Evolutionary conservation across 2,329 filamentous ascomycete genomes (phyloP), one percentile per base, ranked within the genome.

Genomic region (Escovopsis sp.): DNA sequence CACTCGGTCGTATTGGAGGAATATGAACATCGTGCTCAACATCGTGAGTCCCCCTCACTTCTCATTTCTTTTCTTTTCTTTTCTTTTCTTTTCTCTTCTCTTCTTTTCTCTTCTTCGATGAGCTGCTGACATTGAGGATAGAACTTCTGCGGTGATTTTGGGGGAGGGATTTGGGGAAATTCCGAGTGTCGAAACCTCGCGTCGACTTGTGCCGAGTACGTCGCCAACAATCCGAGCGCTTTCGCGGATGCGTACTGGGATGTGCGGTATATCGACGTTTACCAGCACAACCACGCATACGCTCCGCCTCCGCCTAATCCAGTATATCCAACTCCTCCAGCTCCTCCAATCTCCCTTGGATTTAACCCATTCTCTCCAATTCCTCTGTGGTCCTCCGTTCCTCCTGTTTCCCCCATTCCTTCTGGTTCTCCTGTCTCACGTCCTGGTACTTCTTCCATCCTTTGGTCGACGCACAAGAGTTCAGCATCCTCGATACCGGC

Each of bases 91-190:
- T 30, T 10, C 28, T 30, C 3, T 10, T 30, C 10, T 10, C 2
- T 10, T 30, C 12, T 35, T 35, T 35, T 8, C 26, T 34, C 6
- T 30, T 35, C n/a, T 1, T 19, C 9, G 28, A 23, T n/a, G 12
- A 12, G 9, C 26, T 26, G n/a, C 38, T 36, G 35, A 43, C 37
- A 46, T 32, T 23, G 35, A 45, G 18, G 44, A 5, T 37, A 70
- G 67, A 68, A 83, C 41, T 85, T 91, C 57, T 91, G 85, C 54
- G 85, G 85, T 26, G 75, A 80, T 52, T 88, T 82, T 69, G 82
- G 81, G 1, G 77, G 59, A 36, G 58, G 57, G 5, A 54, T 61
- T 12, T 72, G 69, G 69, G 57, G 55, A 15, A 50, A 50, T 4
- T 50, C 55, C 11, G 61, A 65, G 12, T 71, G 67, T 48, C 53